Evolutionary conservation across 805 yeast species (phyloP).

Genomic region (Starmerella kuoi): DNA sequence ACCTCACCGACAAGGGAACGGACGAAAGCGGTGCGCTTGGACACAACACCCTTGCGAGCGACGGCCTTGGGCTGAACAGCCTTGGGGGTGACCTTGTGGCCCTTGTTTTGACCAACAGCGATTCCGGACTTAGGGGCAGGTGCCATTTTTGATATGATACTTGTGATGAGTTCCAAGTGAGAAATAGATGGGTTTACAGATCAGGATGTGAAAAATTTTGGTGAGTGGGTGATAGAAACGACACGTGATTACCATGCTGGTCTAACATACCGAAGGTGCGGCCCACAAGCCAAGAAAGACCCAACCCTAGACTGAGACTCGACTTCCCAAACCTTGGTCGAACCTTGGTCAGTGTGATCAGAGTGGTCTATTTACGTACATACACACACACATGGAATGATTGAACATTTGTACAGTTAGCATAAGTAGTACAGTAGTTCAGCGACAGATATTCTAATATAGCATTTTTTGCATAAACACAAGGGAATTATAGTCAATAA

Average conservation of each 20-base stretch:
- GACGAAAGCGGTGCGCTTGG: constrained; percentile 93
- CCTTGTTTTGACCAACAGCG: constrained; percentile 98
- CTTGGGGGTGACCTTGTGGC: constrained; percentile 86
- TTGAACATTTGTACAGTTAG: too few relatives aligned
- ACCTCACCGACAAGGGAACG: constrained; percentile 93
- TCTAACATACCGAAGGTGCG: background rate
- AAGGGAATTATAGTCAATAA: too few relatives aligned
- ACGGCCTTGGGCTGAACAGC: constrained; percentile 81
- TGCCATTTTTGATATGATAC: constrained; percentile 18
- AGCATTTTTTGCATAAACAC: too few relatives aligned
- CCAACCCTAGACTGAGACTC: too few relatives aligned
- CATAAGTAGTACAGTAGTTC: too few relatives aligned
- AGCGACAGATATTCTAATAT: too few relatives aligned
- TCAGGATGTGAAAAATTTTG: constrained; percentile 15
- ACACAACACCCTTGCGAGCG: constrained; percentile 90
- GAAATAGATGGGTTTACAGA: background rate
- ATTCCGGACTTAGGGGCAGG: constrained; percentile 44
- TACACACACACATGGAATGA: too few relatives aligned
- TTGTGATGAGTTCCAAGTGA: constrained; percentile 5
- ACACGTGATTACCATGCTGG: constrained; percentile 4
- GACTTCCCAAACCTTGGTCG: too few relatives aligned
- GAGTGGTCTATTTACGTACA: too few relatives aligned
- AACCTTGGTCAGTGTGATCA: too few relatives aligned
- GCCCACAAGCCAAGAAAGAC: too few relatives aligned
- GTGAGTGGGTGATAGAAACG: constrained; percentile 10